Base-by-base conservation (phyloP, 768 basidiomycete species). In the Leccinum ochraceum region DNA sequence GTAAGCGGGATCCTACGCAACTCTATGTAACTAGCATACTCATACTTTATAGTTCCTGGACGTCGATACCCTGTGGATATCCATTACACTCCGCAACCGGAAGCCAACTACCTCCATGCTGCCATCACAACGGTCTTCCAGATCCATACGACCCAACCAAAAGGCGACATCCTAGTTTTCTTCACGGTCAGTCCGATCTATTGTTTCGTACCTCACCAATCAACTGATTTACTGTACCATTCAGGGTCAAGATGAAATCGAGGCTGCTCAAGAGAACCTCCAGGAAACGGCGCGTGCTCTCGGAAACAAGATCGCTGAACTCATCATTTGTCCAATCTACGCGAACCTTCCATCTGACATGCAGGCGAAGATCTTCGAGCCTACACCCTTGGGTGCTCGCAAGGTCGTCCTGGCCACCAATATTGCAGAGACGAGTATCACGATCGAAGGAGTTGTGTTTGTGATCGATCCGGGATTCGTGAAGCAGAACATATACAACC, bases 301-400 rank as follows among this genome's bases (percentile, higher is more conserved):
- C 0, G 95, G 95, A 20, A 98, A 98, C 78, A 98, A 98, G 77
- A 90, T 98, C 51, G 83, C 86, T 6, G 97, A 99, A 69, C 82
- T 99, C 50, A 87, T 98, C 59, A 84, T 99, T 60, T 98, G 95
- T 69, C 97, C 97, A 3, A 99, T 99, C 62, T 99, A 99, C 69
- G 97, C 97, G 63, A 98, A 97, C 72, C 77, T 99, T n/a, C 97
- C 97, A 1, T 95, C 94, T 66, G 97, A 99, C 62, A 95, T 99
- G 95, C 97, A 99, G 73, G 91, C 95, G 39, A 97, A 98, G 78
- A 99, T 99, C 59, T 99, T 99, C 75, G 97, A 99, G 74, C 96
- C 97, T 1, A 99, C 97, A 5, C 97, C 96, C 1, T 90, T 92
- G 57, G 95, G 95, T 20, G 93, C 97, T 28, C 83, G 97, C 59